Evolutionary conservation across 2,329 filamentous ascomycete genomes (phyloP).

Genomic region (Penicillium polonicum): DNA sequence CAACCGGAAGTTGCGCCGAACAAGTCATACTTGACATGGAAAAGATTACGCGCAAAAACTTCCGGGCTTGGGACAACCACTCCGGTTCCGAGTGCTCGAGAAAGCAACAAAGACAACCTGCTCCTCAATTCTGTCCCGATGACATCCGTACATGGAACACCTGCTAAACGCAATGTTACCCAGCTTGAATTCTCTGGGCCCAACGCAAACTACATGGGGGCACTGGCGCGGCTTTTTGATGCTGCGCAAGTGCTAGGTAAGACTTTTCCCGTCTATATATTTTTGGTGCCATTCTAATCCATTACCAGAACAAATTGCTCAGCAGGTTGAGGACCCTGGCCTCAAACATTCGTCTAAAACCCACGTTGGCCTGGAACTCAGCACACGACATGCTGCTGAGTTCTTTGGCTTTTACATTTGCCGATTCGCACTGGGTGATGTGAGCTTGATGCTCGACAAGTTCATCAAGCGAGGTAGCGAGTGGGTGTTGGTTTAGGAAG

Average conservation of each 20-base stretch:
- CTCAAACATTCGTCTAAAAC: constrained; percentile 89
- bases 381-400: constrained; percentile 88
- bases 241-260: constrained; percentile 88
- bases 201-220: constrained; percentile 86
- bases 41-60: constrained; percentile 84
- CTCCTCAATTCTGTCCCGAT: constrained; percentile 76
- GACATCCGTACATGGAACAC: constrained; percentile 60
- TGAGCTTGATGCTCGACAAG: constrained; percentile 85
- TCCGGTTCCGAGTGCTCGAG: constrained; percentile 39
- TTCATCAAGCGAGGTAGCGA: constrained; percentile 95
- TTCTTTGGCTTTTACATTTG: constrained; percentile 98
- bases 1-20: constrained; percentile 46
- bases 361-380: constrained; percentile 91
- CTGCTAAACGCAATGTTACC: constrained; percentile 67
- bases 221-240: constrained; percentile 86
- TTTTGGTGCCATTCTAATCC: constrained; percentile 8
- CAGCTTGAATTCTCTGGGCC: constrained; percentile 75
- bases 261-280: not conserved
- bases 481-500: constrained; percentile 68
- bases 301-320: constrained; percentile 79
- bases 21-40: constrained; percentile 82
- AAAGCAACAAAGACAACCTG: constrained; percentile 58
- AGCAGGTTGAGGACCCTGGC: constrained; percentile 93
- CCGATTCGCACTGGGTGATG: constrained; percentile 85
- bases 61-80: constrained; percentile 60